Evolutionary conservation across 805 yeast species (phyloP), one percentile per base, ranked within the genome.

Genomic region (Kurtzmaniella fragi): DNA sequence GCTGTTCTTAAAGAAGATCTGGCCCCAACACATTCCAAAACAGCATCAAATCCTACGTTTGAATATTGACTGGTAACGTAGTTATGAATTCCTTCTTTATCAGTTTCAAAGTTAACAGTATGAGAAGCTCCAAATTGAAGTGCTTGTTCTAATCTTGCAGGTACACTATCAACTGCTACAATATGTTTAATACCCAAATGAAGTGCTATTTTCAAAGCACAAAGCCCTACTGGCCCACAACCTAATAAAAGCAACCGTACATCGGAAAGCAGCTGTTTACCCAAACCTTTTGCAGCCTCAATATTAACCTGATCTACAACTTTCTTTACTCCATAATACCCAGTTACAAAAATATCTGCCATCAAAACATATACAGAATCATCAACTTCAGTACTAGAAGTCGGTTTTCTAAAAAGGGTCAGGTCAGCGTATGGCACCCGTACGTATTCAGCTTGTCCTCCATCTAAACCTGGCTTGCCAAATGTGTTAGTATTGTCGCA

Each of bases 341-440:
- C 84, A 1, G 84, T 79, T 32, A 80, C 75, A 58, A 79, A 78
- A 37, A 79, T 78, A 53, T 79, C 84, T 11, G 82, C 78, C 81
- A 78, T 74, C 44, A 79, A 52, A 5, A 78, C 70, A 26, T 77
- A 70, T 8, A 73, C 66, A 3, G 68, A 53, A 42, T 73, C 76
- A 41, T 71, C 70, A 17, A 57, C 53, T 2, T 49, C 49, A 34
- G 50, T 49, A 1, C 44, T 43, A 8, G 43, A 23, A 1, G 30
- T 26, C 4, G 80, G 80, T 37, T 69, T 64, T 30, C 60, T 69
- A 38, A 66, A 62, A 48, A 79, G 54, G 1, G 79, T 73, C 10
- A 70, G 59, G 33, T 68, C 74, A 3, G 84, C 84, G 42, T 58
- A 64, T 7, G 84, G 84, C n/a, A 78, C 71, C 17, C 77, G 52